These are phyloP conservation scores for Xylogone sp. DNA, from an alignment of 2,329 filamentous ascomycete genomes.

Conservation along the genomic window DNA sequence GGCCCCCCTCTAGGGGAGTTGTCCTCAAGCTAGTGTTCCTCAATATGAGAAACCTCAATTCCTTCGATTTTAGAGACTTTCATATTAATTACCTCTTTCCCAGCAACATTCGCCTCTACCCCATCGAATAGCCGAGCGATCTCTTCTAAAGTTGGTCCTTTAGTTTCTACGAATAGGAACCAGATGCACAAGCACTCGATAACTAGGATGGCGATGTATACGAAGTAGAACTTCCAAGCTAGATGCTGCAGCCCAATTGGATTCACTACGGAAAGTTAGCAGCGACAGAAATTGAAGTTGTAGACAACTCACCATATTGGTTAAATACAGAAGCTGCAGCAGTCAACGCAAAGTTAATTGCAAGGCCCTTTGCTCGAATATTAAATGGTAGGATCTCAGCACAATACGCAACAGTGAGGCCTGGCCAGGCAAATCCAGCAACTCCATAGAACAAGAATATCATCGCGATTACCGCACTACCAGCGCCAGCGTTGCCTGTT, in stretches of 20 bases:
- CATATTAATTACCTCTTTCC: neutral
- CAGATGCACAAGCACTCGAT: slow-evolving; percentile 27
- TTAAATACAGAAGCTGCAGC: slow-evolving; percentile 15
- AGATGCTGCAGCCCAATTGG: slow-evolving; percentile 14
- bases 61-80: neutral
- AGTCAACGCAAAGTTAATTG: slow-evolving; percentile 17
- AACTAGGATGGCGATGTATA: slow-evolving; percentile 26
- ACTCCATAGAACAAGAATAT: slow-evolving; percentile 32
- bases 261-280: slow-evolving; percentile 8
- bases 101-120: slow-evolving; percentile 15
- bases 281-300: neutral
- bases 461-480: slow-evolving; percentile 29
- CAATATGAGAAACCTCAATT: too few relatives aligned
- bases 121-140: slow-evolving; percentile 28
- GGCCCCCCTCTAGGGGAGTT: too few relatives aligned
- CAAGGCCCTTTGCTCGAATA: slow-evolving; percentile 17
- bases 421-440: slow-evolving; percentile 23
- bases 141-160: slow-evolving; percentile 28
- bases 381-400: slow-evolving; percentile 18
- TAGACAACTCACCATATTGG: slow-evolving; percentile 13
- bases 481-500: slow-evolving; percentile 14
- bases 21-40: too few relatives aligned
- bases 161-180: slow-evolving; percentile 31
- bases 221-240: slow-evolving; percentile 26
- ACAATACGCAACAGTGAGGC: slow-evolving; percentile 14